Evolutionary conservation across 768 basidiomycete genomes (phyloP).

Genomic region (Termitomyces heimii): DNA sequence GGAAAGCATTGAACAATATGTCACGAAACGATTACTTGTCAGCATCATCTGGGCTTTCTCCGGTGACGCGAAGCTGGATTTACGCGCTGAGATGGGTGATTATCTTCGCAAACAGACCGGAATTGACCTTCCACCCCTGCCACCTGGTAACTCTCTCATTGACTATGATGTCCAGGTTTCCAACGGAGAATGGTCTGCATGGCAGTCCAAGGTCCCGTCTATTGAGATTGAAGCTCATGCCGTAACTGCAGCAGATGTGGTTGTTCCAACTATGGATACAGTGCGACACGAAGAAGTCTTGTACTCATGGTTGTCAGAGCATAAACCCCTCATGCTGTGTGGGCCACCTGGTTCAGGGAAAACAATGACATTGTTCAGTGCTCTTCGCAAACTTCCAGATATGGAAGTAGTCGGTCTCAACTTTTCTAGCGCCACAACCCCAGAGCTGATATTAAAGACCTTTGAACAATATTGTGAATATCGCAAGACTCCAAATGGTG

Average conservation of each 20-base stretch:
- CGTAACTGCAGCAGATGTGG: slow-evolving; percentile 92
- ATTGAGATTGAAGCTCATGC: slow-evolving; percentile 97
- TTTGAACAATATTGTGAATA: slow-evolving; percentile 99
- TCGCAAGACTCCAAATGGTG: slow-evolving; percentile 97
- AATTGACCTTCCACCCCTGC: slow-evolving; percentile 79
- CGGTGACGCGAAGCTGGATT: slow-evolving; percentile 89
- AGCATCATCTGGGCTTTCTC: slow-evolving; percentile 98
- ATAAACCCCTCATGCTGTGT: slow-evolving; percentile 96
- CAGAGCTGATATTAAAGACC: slow-evolving; percentile 96
- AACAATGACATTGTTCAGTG: slow-evolving; percentile 99
- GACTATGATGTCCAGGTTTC: slow-evolving; percentile 92
- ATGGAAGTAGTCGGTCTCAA: slow-evolving; percentile 99
- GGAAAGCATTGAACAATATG: slow-evolving; percentile 88
- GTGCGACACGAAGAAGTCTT: slow-evolving; percentile 97
- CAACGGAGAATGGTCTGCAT: slow-evolving; percentile 83
- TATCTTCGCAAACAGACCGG: slow-evolving; percentile 81
- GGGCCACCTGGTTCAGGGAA: slow-evolving; percentile 99
- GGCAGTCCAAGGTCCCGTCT: slow-evolving; percentile 88
- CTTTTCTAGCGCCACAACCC: slow-evolving; percentile 98
- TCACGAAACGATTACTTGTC: slow-evolving; percentile 83
- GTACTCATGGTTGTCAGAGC: slow-evolving; percentile 98
- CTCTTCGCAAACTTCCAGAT: slow-evolving; percentile 93
- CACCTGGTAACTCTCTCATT: slow-evolving; percentile 77
- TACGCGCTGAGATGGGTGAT: slow-evolving; percentile 85
- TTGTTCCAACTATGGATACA: slow-evolving; percentile 98